A percentile compares a stretch with the other conserved stretches of the same genome.
Conservation (phyloP, 2,329 filamentous ascomycete species). For the Ophiocordyceps sinensis region DNA sequence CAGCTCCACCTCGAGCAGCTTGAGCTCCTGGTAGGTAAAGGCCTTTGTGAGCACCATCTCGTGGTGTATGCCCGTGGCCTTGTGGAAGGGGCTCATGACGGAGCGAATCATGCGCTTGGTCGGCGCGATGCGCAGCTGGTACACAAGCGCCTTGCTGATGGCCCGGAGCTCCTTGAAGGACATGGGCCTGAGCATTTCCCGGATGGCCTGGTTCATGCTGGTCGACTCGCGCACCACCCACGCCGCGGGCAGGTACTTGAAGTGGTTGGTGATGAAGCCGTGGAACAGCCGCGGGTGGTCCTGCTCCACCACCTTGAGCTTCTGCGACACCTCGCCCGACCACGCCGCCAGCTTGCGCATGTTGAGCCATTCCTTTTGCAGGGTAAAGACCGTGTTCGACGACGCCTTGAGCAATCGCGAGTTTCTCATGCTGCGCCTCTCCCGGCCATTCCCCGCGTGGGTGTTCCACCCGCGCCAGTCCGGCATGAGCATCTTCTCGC, state of each 20-base stretch:
- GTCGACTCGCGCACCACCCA: constrained; percentile 10
- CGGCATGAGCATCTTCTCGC: constrained; percentile 66
- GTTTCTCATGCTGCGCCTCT: constrained; percentile 22
- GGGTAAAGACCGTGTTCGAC: constrained; percentile 27
- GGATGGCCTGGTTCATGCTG: constrained; percentile 14
- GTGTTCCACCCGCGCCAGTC: constrained; percentile 60
- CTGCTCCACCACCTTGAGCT: constrained; percentile 22
- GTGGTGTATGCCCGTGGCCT: not conserved
- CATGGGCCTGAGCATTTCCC: constrained; percentile 14
- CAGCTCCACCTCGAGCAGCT: constrained; percentile 2
- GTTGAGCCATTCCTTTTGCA: constrained; percentile 35
- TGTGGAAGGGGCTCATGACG: constrained; percentile 3
- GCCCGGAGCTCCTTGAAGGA: constrained; percentile 14
- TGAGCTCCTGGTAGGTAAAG: not conserved
- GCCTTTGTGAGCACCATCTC: constrained; percentile 1
- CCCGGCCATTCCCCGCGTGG: constrained; percentile 9
- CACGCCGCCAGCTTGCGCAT: constrained; percentile 32
- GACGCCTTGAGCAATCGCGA: constrained; percentile 18
- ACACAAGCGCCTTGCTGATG: constrained; percentile 9
- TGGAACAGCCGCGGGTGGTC: constrained; percentile 25
- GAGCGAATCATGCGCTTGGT: not conserved
- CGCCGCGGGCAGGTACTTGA: constrained; percentile 12
- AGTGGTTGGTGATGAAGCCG: constrained; percentile 22
- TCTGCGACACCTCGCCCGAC: constrained; percentile 28
- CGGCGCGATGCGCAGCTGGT: constrained; percentile 4